Evolutionary conservation across 345 rosid genomes (phyloP).

Genomic region (Murraya koenigii): DNA sequence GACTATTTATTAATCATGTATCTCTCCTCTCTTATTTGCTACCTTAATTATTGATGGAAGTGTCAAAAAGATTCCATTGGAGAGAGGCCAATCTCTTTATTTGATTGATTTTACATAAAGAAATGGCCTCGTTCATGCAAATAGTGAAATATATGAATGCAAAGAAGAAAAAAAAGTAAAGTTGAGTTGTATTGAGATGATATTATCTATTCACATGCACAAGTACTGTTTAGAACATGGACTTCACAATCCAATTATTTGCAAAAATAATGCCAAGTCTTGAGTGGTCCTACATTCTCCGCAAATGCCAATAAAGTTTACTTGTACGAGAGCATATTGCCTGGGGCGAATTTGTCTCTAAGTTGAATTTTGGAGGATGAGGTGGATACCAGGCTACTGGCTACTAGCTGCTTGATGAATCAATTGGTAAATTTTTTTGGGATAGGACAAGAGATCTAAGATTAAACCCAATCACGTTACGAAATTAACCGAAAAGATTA

Average conservation of each 20-base stretch:
- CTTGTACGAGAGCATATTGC: neutral
- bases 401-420: too few relatives aligned
- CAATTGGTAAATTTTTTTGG: too few relatives aligned
- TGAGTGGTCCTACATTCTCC: slow-evolving; percentile 15
- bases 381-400: too few relatives aligned
- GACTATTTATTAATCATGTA: neutral
- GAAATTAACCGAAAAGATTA: too few relatives aligned
- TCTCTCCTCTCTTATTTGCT: neutral
- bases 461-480: too few relatives aligned
- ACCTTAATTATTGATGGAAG: slow-evolving; percentile 26
- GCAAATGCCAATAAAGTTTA: neutral
- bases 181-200: neutral
- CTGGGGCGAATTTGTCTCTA: neutral
- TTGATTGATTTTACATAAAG: slow-evolving; percentile 11
- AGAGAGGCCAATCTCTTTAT: too few relatives aligned
- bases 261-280: neutral
- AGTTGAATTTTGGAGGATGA: neutral
- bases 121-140: neutral
- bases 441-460: too few relatives aligned
- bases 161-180: neutral
- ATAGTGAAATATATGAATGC: neutral
- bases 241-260: slow-evolving; percentile 20
- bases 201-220: neutral
- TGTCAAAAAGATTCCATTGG: slow-evolving; percentile 18
- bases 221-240: neutral